Conservation (phyloP, 805 yeast species). For the Candida caryicola region DNA sequence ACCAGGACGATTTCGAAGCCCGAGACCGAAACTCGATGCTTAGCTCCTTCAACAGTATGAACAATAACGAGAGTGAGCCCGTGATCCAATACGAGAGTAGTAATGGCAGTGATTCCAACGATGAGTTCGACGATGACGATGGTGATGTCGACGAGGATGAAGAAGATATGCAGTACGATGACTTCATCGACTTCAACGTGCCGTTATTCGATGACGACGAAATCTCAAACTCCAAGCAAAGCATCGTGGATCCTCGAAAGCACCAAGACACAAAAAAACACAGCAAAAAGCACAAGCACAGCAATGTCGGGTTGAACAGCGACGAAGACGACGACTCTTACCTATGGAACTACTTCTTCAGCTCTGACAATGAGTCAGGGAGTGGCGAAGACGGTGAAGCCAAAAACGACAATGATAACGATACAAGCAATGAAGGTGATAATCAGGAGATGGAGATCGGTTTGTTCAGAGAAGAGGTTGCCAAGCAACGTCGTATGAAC, state of each 20-base stretch:
- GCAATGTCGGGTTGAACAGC: slow-evolving; percentile 24
- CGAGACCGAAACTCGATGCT: slow-evolving; percentile 14
- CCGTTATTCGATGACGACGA: slow-evolving; percentile 25
- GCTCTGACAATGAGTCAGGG: slow-evolving; percentile 32
- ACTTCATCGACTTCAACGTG: slow-evolving; percentile 35
- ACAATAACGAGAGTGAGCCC: slow-evolving; percentile 25
- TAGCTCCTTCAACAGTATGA: slow-evolving; percentile 18
- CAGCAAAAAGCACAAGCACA: slow-evolving; percentile 11
- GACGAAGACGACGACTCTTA: slow-evolving; percentile 66
- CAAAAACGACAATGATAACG: slow-evolving; percentile 5
- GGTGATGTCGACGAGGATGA: slow-evolving; percentile 31
- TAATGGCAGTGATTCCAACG: slow-evolving; percentile 36
- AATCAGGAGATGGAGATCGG: slow-evolving; percentile 17
- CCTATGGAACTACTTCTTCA: slow-evolving; percentile 71
- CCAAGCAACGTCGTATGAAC: slow-evolving; percentile 5
- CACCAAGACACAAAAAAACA: slow-evolving; percentile 9
- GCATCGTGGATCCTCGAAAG: neutral
- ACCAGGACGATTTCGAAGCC: slow-evolving; percentile 24
- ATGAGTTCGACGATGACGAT: slow-evolving; percentile 21
- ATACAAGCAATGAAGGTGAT: slow-evolving; percentile 18
- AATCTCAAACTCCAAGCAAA: slow-evolving; percentile 2
- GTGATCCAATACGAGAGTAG: slow-evolving; percentile 42
- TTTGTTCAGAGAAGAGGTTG: slow-evolving; percentile 18
- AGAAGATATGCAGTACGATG: slow-evolving; percentile 42
- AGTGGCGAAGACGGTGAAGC: slow-evolving; percentile 1